These are phyloP conservation scores for Plasmodium cynomolgi DNA, from an alignment of 169 alveolate genomes.

Conservation along the genomic window DNA sequence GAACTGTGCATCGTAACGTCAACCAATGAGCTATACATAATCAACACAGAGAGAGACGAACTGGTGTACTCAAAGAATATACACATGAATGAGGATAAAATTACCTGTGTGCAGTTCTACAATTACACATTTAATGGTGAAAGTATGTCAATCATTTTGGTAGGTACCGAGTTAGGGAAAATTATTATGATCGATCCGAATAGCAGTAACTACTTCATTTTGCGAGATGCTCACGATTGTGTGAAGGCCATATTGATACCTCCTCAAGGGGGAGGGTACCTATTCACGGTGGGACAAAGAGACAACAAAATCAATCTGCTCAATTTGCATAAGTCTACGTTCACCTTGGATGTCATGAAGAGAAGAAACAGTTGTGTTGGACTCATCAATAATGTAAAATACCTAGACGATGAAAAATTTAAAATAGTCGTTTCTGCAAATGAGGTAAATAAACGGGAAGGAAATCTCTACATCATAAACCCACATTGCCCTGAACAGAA, in stretches of 20 bases:
- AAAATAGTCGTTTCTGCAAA: conserved; percentile 66
- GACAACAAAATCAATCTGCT: conserved; percentile 58
- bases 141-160: neutral
- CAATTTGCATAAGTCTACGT: conserved; percentile 22
- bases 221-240: conserved; percentile 38
- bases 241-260: conserved; percentile 59
- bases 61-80: conserved; percentile 77
- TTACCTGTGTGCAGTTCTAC: conserved; percentile 39
- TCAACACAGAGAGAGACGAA: conserved; percentile 75
- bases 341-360: conserved; percentile 52
- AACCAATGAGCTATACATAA: conserved; percentile 60
- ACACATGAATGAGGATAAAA: conserved; percentile 73
- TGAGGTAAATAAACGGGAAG: conserved; percentile 20
- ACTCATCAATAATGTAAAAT: conserved; percentile 41
- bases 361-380: conserved; percentile 69
- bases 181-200: conserved; percentile 46
- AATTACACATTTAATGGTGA: conserved; percentile 25
- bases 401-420: conserved; percentile 39
- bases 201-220: conserved; percentile 37
- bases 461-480: conserved; percentile 46
- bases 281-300: conserved; percentile 59
- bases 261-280: conserved; percentile 29
- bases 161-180: conserved; percentile 56
- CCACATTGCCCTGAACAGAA: conserved; percentile 75
- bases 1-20: conserved; percentile 42